Base-by-base conservation (phyloP, 306 rosid species). In the Quercus agrifolia region DNA sequence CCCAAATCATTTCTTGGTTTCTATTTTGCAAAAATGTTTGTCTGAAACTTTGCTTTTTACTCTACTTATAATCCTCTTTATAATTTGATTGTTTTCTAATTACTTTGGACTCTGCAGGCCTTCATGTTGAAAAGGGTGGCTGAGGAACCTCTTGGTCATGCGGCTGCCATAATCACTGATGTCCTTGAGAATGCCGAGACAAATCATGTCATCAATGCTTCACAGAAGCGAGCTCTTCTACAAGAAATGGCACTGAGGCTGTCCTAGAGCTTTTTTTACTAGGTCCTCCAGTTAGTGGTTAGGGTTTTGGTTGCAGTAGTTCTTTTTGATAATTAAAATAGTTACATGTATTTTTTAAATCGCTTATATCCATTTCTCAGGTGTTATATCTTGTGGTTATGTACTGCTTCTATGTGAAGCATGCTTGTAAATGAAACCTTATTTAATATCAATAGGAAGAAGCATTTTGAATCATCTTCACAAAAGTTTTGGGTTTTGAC, bases 121-220 rank as follows among this genome's bases (percentile, higher is more conserved):
- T 96, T 96, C 90, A 93, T 93, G 99, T 87, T 96, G 90, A 96
- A 81, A 85, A 88, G 96, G 83, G 86, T 91, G 46, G 88, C 91
- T 12, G 99, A 96, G 90, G 98, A 96, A 82, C 99, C 99, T 66
- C 97, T 96, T 41, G 99, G 99, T 73, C 99, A 93, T 85, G 99
- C 99, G 31, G 98, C 97, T 67, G 92, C 99, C 78, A 96, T 93
- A 59, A 89, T 96, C 80, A 87, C 99, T 1, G 99, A 93, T 68
- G 98, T 96, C 79, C 93, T 96, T 59, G 99, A 96, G 89, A 89
- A 86, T 81, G 99, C 99, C 12, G 97, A 96, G 86, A 90, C 97
- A 56, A 90, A 81, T 74, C 83, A 88, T 81, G 97, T 93, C 78
- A 96, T 96, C 64, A 91, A 87, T 79, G 94, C 98, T 79, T 82